A percentile compares a stretch with the other conserved stretches of the same genome.
phyloP scores from a whole-genome alignment of 2,329 filamentous ascomycete genomes.

The Colletotrichum sansevieriae region DNA sequence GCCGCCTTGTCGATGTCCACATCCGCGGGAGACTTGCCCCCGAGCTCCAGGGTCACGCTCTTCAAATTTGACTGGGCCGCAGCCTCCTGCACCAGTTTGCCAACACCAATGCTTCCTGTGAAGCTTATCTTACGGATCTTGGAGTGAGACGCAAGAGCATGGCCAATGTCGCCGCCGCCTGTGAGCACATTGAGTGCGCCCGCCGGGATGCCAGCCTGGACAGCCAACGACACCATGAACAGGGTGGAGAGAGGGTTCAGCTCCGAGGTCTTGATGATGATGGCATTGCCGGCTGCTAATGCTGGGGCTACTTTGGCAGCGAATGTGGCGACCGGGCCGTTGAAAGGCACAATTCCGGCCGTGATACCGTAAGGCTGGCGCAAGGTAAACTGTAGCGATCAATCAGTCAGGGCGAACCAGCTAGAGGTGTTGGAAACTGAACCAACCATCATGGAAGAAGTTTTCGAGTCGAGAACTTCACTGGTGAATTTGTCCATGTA shows the following conservation, averaged over 20 bases:
- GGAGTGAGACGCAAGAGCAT: conserved; percentile 36
- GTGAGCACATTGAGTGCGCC: conserved; percentile 42
- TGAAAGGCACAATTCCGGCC: neutral
- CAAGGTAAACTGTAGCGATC: neutral
- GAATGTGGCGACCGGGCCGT: conserved; percentile 7
- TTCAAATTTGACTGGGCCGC: conserved; percentile 53
- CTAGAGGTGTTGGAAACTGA: too few relatives aligned
- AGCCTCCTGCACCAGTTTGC: conserved; percentile 32
- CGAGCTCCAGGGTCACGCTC: conserved; percentile 59
- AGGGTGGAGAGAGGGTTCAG: conserved; percentile 85
- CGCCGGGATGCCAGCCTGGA: conserved; percentile 57
- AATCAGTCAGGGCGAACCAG: too few relatives aligned
- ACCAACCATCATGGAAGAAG: too few relatives aligned
- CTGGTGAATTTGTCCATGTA: too few relatives aligned
- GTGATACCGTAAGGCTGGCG: neutral
- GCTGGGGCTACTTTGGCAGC: conserved; percentile 24
- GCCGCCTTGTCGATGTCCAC: conserved; percentile 59
- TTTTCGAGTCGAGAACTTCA: too few relatives aligned
- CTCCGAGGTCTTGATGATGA: conserved; percentile 88
- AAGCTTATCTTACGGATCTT: conserved; percentile 37
- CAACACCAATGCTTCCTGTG: conserved; percentile 10
- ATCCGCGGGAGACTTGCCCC: conserved; percentile 60
- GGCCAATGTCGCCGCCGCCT: conserved; percentile 25
- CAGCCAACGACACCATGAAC: conserved; percentile 74
- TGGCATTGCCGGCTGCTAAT: conserved; percentile 77